Evolutionary conservation across 495 filamentous ascomycete genomes (phyloP).

Genomic region (Chlorociboria aeruginascens): DNA sequence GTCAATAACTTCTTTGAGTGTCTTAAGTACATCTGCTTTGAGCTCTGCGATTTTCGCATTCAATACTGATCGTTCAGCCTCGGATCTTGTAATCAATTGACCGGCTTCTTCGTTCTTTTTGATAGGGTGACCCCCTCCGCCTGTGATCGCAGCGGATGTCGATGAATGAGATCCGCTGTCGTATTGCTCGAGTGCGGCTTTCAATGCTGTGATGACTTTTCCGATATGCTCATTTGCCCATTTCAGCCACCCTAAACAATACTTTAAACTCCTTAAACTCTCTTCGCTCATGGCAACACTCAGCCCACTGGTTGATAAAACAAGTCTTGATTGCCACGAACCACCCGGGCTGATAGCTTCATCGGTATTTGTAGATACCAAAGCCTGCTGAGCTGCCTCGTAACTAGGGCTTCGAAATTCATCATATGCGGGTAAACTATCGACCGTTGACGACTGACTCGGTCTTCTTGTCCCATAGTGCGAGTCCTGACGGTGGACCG

Average conservation of each 20-base stretch:
- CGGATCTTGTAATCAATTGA: slow-evolving; percentile 15
- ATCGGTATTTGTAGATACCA: slow-evolving; percentile 9
- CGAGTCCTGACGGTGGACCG: slow-evolving; percentile 21
- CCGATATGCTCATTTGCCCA: slow-evolving; percentile 66
- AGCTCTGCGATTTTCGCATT: slow-evolving; percentile 53
- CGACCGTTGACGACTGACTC: slow-evolving; percentile 31
- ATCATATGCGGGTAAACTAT: slow-evolving; percentile 71
- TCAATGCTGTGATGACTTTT: slow-evolving; percentile 54
- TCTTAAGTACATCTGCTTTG: slow-evolving; percentile 60
- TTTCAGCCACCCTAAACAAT: slow-evolving; percentile 63
- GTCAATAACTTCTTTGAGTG: slow-evolving; percentile 63
- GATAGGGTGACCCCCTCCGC: slow-evolving; percentile 4
- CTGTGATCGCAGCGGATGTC: slow-evolving; percentile 12
- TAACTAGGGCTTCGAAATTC: slow-evolving; percentile 62
- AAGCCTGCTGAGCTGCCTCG: slow-evolving; percentile 26
- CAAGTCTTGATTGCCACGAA: slow-evolving; percentile 62
- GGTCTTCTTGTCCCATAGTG: slow-evolving; percentile 21
- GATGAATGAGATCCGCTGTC: slow-evolving; percentile 30
- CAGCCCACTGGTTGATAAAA: slow-evolving; percentile 73
- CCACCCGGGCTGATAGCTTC: slow-evolving; percentile 24
- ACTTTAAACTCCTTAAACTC: slow-evolving; percentile 62
- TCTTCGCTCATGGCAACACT: slow-evolving; percentile 81
- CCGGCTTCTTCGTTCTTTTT: slow-evolving; percentile 14
- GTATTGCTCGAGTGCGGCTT: slow-evolving; percentile 61
- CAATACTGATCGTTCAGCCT: slow-evolving; percentile 29